Percentiles rank a stretch among this genome's conserved stretches.
Evolutionary conservation across 495 filamentous ascomycete species (phyloP).

Genomic region (Lepidopterella palustris): DNA sequence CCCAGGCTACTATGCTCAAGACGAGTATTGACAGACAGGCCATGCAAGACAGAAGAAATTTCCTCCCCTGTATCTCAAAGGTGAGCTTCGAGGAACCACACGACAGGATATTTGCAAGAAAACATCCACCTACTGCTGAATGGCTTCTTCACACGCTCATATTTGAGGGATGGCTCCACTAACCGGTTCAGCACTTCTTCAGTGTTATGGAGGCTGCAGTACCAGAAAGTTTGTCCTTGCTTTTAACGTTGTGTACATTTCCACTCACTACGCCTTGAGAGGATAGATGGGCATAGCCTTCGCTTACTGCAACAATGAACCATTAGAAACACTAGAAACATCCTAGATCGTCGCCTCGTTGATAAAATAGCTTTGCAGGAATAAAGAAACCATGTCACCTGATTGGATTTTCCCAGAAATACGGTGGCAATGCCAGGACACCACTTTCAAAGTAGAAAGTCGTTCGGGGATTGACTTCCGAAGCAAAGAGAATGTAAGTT

Average conservation of each 20-base stretch:
- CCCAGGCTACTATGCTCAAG: not conserved
- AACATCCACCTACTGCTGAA: not conserved
- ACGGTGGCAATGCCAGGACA: not conserved
- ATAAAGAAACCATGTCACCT: not conserved
- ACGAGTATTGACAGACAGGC: not conserved
- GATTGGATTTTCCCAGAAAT: not conserved
- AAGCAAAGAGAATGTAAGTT: not conserved
- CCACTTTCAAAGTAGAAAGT: not conserved
- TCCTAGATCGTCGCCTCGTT: not conserved
- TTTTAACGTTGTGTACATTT: not conserved
- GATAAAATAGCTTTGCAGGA: not conserved
- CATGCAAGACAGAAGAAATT: not conserved
- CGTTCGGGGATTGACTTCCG: not conserved
- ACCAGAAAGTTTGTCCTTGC: not conserved
- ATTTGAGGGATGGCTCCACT: not conserved
- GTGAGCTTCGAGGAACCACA: not conserved
- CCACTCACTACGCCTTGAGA: not conserved
- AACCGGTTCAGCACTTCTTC: not conserved
- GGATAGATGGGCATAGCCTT: not conserved
- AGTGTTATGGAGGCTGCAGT: not conserved
- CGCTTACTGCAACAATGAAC: not conserved
- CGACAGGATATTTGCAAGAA: not conserved
- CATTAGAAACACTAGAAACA: not conserved
- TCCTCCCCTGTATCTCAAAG: not conserved
- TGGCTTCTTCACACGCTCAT: not conserved